Evolutionary conservation across 2,329 filamentous ascomycete genomes (phyloP).

Genomic region (Neonectria hederae): DNA sequence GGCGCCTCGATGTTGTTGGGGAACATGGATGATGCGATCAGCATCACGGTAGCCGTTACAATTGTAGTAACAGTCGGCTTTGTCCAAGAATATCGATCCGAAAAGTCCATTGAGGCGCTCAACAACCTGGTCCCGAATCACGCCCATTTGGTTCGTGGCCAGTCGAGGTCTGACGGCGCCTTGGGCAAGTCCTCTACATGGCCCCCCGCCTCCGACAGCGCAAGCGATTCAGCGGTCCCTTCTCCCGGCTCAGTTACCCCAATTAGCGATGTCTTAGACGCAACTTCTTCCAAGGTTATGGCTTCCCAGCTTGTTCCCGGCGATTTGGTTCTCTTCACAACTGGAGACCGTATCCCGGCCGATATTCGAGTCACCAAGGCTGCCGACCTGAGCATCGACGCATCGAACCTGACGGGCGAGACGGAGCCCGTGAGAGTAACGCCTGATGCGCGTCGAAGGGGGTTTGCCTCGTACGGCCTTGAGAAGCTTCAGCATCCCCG

Average conservation of each 20-base stretch:
- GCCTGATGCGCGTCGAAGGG: constrained; percentile 62
- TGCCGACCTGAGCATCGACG: constrained; percentile 90
- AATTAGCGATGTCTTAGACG: constrained; percentile 71
- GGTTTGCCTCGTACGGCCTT: constrained; percentile 41
- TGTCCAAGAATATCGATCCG: constrained; percentile 95
- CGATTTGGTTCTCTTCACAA: constrained; percentile 92
- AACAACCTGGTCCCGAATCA: constrained; percentile 95
- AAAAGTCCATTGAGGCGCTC: constrained; percentile 95
- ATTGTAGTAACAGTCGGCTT: constrained; percentile 98
- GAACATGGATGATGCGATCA: constrained; percentile 93
- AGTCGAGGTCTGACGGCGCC: constrained; percentile 45
- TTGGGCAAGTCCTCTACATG: constrained; percentile 48
- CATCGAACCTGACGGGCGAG: constrained; percentile 95
- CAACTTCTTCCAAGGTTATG: constrained; percentile 83
- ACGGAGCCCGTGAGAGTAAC: constrained; percentile 90
- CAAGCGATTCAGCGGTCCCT: constrained; percentile 53
- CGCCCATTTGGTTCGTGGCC: constrained; percentile 86
- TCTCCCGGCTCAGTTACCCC: constrained; percentile 65
- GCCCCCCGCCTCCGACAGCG: constrained; percentile 57
- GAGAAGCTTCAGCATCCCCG: constrained; percentile 43
- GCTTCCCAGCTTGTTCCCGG: constrained; percentile 89
- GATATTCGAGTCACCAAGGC: constrained; percentile 94
- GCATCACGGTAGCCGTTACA: constrained; percentile 94
- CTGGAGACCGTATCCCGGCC: constrained; percentile 94
- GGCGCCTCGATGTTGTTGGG: constrained; percentile 89